phyloP scores from a whole-genome alignment of 2,329 filamentous ascomycete species.

The Zarea fungicola region DNA sequence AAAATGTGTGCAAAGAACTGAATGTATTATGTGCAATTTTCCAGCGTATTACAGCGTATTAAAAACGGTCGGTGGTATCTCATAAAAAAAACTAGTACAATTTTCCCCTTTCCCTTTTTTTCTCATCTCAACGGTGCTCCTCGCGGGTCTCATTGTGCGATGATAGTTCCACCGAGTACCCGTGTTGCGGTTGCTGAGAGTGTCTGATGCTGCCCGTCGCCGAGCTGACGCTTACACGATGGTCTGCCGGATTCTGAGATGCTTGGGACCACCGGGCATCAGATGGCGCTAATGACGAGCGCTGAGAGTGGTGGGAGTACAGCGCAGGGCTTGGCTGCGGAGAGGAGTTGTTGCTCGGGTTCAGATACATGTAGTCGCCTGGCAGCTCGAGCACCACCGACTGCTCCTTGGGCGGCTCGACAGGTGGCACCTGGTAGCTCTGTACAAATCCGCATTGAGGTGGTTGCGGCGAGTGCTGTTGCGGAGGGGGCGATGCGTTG shows the following conservation, averaged over 20 bases:
- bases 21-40: not conserved
- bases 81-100: no score
- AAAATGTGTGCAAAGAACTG: not conserved
- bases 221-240: conserved; percentile 15
- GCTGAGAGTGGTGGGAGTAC: conserved; percentile 28
- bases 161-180: conserved; percentile 38
- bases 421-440: not conserved
- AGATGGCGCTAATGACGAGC: conserved; percentile 30
- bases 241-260: conserved; percentile 11
- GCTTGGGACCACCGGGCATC: conserved; percentile 13
- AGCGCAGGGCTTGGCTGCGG: conserved; percentile 6
- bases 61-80: not conserved
- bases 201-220: conserved; percentile 23
- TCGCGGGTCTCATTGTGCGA: conserved; percentile 44
- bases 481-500: not conserved
- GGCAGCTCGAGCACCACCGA: conserved; percentile 18
- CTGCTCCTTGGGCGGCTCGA: not conserved
- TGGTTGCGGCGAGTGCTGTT: not conserved
- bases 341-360: not conserved
- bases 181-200: conserved; percentile 34
- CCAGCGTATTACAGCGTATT: not conserved
- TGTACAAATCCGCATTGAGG: no score
- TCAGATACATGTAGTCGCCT: conserved; percentile 22
- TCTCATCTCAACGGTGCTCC: conserved; percentile 28
- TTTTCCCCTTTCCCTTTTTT: not conserved